Evolutionary conservation across 768 basidiomycete genomes (phyloP), one percentile per base, ranked within the genome.

Genomic region (Agaricus subrufescens): DNA sequence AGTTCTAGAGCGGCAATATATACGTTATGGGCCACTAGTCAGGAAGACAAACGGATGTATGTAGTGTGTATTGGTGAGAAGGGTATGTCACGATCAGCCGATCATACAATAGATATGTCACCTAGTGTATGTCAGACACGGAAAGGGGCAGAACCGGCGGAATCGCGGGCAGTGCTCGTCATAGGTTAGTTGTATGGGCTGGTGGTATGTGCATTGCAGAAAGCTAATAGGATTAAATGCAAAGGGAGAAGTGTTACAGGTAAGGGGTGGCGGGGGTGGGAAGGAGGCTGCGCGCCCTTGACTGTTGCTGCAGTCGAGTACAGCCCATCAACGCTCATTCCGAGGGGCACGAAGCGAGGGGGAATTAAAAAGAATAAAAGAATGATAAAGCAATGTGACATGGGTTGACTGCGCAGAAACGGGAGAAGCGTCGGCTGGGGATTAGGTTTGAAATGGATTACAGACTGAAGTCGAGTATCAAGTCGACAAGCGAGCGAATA

Each of bases 281-380:
- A 19, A 19, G 19, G 53, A 46, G 38, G 53, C 37, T 46, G 9
- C 19, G 7, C 7, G 37, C 11, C 11, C 34, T 34, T 29, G 43
- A 19, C 31, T 15, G 7, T 46, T 12, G 45, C 8, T 8, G 19
- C 15, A 40, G 23, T 27, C 8, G 3, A 38, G 53, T 29, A 54
- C 53, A 46, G 53, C 53, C 34, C 53, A 54, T 54, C 53, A 47
- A 29, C 26, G 14, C 34, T 46, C 27, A n/a, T 48, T 58, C 57
- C 57, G 57, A 52, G 40, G 29, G 52, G 15, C 43, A 52, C 57
- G 57, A 58, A 58, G 50, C 57, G 57, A 49, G 31, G 11, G 11
- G 7, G 5, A 34, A 34, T 8, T 34, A 34, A 34, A 34, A 34
- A 8, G 11, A 58, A 58, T 19, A 44, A 25, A 26, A 44, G 15